Percentiles rank a stretch among this genome's conserved stretches.
These are phyloP conservation scores for Fomitopsis palustris DNA, from an alignment of 1,284 basidiomycete species.

Conservation along the genomic window DNA sequence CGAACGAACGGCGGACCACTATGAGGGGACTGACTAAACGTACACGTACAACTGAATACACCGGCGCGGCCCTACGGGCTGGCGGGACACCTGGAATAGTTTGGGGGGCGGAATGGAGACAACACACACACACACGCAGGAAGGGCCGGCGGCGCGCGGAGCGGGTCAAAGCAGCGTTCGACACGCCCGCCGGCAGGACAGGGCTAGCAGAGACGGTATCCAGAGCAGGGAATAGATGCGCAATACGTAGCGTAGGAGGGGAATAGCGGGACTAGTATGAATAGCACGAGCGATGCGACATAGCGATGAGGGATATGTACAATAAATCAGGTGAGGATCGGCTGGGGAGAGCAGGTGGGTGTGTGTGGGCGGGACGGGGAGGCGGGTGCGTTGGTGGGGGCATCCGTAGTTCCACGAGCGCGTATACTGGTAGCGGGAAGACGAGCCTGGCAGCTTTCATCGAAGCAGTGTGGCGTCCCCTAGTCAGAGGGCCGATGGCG, in stretches of 20 bases:
- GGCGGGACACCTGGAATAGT: background rate
- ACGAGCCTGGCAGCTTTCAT: background rate
- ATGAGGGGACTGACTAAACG: background rate
- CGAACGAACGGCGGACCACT: background rate
- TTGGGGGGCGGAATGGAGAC: background rate
- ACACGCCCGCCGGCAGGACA: background rate
- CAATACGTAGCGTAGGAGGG: slow-evolving; percentile 7
- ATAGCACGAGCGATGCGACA: slow-evolving; percentile 6
- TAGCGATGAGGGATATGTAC: slow-evolving; percentile 12
- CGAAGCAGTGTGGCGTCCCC: background rate
- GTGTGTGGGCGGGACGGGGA: background rate
- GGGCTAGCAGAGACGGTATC: background rate
- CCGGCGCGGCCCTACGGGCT: background rate
- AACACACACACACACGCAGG: background rate
- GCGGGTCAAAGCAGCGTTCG: slow-evolving; percentile 7
- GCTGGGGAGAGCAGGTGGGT: background rate
- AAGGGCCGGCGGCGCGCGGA: slow-evolving; percentile 1
- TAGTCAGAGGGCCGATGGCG: background rate
- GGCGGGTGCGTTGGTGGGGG: background rate
- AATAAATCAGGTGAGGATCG: slow-evolving; percentile 2
- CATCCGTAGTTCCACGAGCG: background rate
- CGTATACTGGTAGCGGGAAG: too few relatives aligned
- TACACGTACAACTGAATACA: slow-evolving; percentile 8
- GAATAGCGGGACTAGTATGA: slow-evolving; percentile 6
- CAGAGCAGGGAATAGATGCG: slow-evolving; percentile 8